Evolutionary conservation across 805 yeast genomes (phyloP).

Genomic region (Komagataella pseudopastoris): DNA sequence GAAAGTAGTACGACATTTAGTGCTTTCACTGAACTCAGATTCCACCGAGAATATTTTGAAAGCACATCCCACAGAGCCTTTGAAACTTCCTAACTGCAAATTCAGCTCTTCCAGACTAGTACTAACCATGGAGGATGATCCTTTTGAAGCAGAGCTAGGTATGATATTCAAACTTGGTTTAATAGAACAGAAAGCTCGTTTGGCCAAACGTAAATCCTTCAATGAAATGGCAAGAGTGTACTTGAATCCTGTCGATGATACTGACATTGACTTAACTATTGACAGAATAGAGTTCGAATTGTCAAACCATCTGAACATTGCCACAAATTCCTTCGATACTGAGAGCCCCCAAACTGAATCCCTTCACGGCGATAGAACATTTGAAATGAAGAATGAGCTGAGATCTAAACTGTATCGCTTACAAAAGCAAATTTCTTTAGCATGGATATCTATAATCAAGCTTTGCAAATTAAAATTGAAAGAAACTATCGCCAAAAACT

Average conservation of each 20-base stretch:
- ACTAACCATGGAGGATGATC: slow-evolving; percentile 45
- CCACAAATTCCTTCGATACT: not conserved
- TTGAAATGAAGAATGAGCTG: not conserved
- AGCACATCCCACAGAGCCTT: slow-evolving; percentile 23
- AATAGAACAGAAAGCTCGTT: slow-evolving; percentile 39
- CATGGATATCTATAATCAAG: slow-evolving; percentile 60
- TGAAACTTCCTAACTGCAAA: slow-evolving; percentile 25
- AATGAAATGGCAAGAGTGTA: slow-evolving; percentile 1
- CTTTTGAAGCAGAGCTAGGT: slow-evolving; percentile 49
- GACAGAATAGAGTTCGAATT: not conserved
- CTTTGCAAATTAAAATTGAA: slow-evolving; percentile 27
- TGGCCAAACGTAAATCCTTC: slow-evolving; percentile 20
- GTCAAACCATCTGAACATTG: not conserved
- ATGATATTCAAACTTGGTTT: slow-evolving; percentile 43
- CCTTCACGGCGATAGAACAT: not conserved
- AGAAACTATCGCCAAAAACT: slow-evolving; percentile 24
- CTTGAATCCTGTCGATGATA: not conserved
- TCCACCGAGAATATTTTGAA: slow-evolving; percentile 21
- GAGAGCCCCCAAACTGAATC: not conserved
- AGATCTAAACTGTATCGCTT: slow-evolving; percentile 9
- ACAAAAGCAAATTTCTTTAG: slow-evolving; percentile 22
- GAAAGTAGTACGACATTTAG: slow-evolving; percentile 54
- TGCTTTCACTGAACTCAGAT: slow-evolving; percentile 30
- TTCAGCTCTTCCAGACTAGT: slow-evolving; percentile 27
- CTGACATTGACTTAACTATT: slow-evolving; percentile 1